These are phyloP conservation scores for Ramaria sp. DNA, from an alignment of 768 basidiomycete species.

Conservation along the genomic window DNA sequence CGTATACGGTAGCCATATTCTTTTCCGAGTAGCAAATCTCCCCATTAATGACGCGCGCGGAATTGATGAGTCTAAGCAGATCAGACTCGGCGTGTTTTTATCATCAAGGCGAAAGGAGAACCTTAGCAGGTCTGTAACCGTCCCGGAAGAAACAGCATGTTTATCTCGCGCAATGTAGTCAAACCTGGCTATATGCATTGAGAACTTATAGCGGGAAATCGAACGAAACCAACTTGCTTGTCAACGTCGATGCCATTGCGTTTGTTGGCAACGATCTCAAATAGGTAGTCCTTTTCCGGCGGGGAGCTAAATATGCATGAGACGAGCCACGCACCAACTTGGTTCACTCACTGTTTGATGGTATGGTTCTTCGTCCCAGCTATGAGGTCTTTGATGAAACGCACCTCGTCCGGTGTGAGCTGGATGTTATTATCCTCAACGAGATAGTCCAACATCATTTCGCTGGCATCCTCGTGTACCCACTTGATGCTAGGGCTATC, in stretches of 20 bases:
- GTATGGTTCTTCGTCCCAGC: conserved; percentile 36
- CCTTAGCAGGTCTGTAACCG: conserved; percentile 41
- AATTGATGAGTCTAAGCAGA: conserved; percentile 51
- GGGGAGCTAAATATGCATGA: conserved; percentile 3
- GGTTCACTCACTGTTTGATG: not conserved
- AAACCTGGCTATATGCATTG: conserved; percentile 36
- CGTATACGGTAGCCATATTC: conserved; percentile 65
- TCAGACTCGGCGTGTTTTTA: not conserved
- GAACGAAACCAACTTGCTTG: conserved; percentile 38
- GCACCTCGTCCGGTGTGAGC: conserved; percentile 37
- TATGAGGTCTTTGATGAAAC: conserved; percentile 72
- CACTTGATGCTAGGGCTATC: conserved; percentile 42
- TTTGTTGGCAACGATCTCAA: conserved; percentile 78
- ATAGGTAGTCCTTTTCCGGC: conserved; percentile 60
- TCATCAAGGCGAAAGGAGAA: not conserved
- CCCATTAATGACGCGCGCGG: conserved; percentile 62
- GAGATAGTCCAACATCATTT: conserved; percentile 73
- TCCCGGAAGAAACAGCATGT: conserved; percentile 56
- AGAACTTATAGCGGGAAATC: not conserved
- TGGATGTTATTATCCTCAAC: conserved; percentile 43
- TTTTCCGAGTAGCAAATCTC: conserved; percentile 79
- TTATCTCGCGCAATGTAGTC: conserved; percentile 77
- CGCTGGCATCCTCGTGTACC: conserved; percentile 72
- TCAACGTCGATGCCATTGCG: conserved; percentile 80
- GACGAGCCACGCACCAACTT: not conserved